These are phyloP conservation scores for Pinus tabuliformis DNA, from an alignment of 75 land plant species.

Conservation along the genomic window DNA sequence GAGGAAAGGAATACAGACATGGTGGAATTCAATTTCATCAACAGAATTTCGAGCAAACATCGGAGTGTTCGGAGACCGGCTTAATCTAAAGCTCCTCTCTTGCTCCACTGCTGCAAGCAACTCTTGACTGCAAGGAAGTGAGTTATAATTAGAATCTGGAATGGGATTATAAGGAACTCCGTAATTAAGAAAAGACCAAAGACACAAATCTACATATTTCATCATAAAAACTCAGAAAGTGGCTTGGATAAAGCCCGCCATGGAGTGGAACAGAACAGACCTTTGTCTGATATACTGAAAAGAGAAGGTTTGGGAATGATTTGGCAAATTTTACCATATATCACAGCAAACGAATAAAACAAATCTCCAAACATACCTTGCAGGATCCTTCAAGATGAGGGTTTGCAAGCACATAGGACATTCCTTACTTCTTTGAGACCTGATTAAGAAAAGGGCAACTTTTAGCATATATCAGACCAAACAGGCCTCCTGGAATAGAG, in stretches of 20 bases:
- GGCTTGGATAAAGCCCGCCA: background rate
- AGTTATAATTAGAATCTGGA: background rate
- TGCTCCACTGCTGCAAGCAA: too few relatives aligned
- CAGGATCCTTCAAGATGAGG: too few relatives aligned
- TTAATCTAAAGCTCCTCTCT: too few relatives aligned
- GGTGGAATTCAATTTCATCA: too few relatives aligned
- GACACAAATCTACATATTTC: background rate
- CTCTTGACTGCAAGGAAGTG: slow-evolving; percentile 30
- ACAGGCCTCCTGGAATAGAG: background rate
- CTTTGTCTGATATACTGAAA: background rate
- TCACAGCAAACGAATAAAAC: background rate
- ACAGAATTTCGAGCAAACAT: too few relatives aligned
- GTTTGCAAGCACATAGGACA: too few relatives aligned
- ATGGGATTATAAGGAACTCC: background rate
- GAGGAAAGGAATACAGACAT: slow-evolving; percentile 28
- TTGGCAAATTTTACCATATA: background rate
- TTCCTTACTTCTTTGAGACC: too few relatives aligned
- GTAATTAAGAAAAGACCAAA: background rate
- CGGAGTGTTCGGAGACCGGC: too few relatives aligned
- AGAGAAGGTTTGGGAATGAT: background rate
- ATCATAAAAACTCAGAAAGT: background rate
- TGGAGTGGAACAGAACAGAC: background rate
- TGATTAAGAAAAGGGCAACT: slow-evolving; percentile 7
- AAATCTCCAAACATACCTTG: slow-evolving; percentile 32
- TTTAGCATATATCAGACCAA: background rate